A percentile compares a stretch with the other conserved stretches of the same genome.
Conservation (phyloP, 2,329 filamentous ascomycete species). For the Whalleya microplaca region DNA sequence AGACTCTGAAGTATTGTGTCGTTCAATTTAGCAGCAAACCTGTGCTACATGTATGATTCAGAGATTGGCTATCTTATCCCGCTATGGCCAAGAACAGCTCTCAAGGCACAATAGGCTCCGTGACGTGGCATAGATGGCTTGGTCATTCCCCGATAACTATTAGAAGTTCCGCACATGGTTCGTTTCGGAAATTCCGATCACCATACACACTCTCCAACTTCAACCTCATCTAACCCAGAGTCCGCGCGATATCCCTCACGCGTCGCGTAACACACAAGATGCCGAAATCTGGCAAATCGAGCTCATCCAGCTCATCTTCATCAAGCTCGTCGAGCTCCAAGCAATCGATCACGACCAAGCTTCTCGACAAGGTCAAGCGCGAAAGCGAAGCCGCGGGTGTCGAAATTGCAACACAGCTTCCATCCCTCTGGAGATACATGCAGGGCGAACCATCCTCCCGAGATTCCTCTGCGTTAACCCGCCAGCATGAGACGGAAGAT, state of each 20-base stretch:
- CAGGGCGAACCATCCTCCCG: neutral
- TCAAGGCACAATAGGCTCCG: neutral
- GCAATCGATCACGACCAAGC: constrained; percentile 8
- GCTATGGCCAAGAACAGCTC: neutral
- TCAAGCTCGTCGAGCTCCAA: constrained; percentile 12
- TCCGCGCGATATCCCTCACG: no score
- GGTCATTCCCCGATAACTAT: neutral
- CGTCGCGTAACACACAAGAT: constrained; percentile 1
- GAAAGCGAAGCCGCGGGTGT: constrained; percentile 6
- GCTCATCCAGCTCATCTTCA: constrained; percentile 8
- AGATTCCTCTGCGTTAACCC: neutral
- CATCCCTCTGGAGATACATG: constrained; percentile 1
- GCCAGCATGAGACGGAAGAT: neutral
- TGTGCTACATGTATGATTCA: neutral
- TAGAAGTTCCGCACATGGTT: neutral
- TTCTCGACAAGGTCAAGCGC: neutral
- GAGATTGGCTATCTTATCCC: neutral
- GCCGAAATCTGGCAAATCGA: neutral
- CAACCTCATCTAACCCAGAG: neutral
- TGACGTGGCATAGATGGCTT: neutral
- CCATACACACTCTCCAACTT: neutral
- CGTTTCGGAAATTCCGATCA: neutral
- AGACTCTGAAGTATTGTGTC: neutral
- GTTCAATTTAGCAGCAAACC: neutral
- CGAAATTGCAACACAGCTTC: neutral